These are phyloP conservation scores for Ophiocordyceps camponoti-saundersi DNA, from an alignment of 2,329 filamentous ascomycete species.

Conservation along the genomic window DNA sequence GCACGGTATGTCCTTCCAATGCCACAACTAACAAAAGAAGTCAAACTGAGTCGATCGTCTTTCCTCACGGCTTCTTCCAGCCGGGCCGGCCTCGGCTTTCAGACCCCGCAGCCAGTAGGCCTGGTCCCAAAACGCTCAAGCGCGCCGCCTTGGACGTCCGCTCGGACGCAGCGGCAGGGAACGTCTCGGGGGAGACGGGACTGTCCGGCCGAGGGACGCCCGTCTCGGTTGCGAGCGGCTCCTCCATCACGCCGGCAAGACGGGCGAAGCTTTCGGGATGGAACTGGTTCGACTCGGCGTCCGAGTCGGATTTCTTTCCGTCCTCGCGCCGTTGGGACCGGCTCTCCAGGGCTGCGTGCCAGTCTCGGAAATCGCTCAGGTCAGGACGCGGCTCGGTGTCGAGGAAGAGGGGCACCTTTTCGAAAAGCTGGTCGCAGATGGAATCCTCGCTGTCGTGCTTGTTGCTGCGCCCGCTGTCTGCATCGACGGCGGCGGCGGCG, in stretches of 20 bases:
- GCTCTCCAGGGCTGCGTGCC: constrained; percentile 7
- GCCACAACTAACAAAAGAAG: background rate
- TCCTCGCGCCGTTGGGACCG: background rate
- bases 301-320: constrained; percentile 2
- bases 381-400: constrained; percentile 18
- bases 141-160: constrained; percentile 16
- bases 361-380: constrained; percentile 21
- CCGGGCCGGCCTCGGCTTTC: background rate
- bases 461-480: background rate
- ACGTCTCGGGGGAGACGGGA: constrained; percentile 17
- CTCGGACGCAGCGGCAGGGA: constrained; percentile 9
- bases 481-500: background rate
- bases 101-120: constrained; percentile 5
- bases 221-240: constrained; percentile 5
- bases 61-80: background rate
- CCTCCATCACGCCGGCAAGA: constrained; percentile 1
- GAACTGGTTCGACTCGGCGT: constrained; percentile 4
- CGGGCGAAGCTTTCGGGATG: constrained; percentile 1
- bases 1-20: background rate
- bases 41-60: background rate
- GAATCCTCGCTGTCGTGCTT: constrained; percentile 8
- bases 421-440: background rate
- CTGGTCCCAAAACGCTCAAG: constrained; percentile 14
- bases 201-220: constrained; percentile 24
- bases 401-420: constrained; percentile 10